Percentiles rank a stretch among this genome's conserved stretches.
Conservation (phyloP, 2,329 filamentous ascomycete genomes). For the Penicillium sp. region DNA sequence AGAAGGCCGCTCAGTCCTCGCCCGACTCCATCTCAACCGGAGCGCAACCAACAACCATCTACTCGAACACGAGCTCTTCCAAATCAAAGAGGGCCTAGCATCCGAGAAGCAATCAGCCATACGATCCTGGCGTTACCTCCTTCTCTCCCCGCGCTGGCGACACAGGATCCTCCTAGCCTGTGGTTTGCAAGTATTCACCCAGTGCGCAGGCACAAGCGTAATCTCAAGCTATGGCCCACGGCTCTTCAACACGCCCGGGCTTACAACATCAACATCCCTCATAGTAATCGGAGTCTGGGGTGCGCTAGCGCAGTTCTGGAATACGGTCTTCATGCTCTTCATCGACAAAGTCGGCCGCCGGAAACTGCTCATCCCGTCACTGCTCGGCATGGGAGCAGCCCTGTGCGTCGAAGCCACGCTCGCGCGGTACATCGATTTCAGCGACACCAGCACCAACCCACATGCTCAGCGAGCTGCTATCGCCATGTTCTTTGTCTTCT, state of each 20-base stretch:
- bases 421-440: slow-evolving; percentile 36
- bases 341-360: slow-evolving; percentile 50
- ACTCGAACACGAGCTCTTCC: slow-evolving; percentile 42
- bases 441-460: slow-evolving; percentile 25
- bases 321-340: slow-evolving; percentile 46
- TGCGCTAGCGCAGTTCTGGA: slow-evolving; percentile 50
- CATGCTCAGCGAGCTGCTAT: slow-evolving; percentile 45
- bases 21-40: slow-evolving; percentile 31
- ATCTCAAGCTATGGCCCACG: slow-evolving; percentile 46
- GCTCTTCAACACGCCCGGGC: slow-evolving; percentile 47
- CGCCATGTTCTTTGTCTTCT: slow-evolving; percentile 49
- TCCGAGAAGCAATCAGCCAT: slow-evolving; percentile 36
- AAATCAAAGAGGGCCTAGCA: slow-evolving; percentile 43
- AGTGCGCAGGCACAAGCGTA: slow-evolving; percentile 49
- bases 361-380: slow-evolving; percentile 47
- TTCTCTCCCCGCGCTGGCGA: slow-evolving; percentile 46
- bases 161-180: slow-evolving; percentile 48
- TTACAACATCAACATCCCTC: slow-evolving; percentile 45
- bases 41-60: slow-evolving; percentile 29
- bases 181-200: slow-evolving; percentile 50
- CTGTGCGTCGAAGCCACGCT: slow-evolving; percentile 44
- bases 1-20: slow-evolving; percentile 35
- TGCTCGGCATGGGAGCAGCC: slow-evolving; percentile 43
- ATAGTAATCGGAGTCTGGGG: slow-evolving; percentile 54
- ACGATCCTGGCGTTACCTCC: slow-evolving; percentile 41